A percentile compares a stretch with the other conserved stretches of the same genome.
phyloP scores from a whole-genome alignment of 2,329 filamentous ascomycete genomes.

The Fusarium sp. region DNA sequence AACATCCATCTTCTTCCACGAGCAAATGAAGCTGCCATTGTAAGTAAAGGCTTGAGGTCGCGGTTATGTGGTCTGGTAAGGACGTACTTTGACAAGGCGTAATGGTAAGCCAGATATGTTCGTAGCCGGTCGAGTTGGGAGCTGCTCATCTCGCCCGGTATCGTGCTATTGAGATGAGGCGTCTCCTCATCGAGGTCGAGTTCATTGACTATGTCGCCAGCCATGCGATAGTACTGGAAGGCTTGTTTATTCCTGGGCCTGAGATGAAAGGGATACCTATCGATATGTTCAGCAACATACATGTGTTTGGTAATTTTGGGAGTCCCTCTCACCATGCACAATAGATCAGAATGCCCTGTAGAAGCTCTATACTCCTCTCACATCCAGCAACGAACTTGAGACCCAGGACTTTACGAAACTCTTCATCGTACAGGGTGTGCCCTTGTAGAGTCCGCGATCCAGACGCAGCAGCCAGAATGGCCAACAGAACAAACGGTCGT shows the following conservation, averaged over 20 bases:
- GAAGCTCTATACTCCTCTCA: conserved; percentile 66
- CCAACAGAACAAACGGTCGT: conserved; percentile 64
- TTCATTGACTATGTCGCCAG: conserved; percentile 61
- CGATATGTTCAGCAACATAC: not conserved
- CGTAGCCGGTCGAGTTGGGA: conserved; percentile 57
- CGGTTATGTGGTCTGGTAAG: not conserved
- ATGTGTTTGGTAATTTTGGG: too few relatives aligned
- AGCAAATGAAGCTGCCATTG: conserved; percentile 51
- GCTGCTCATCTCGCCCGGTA: conserved; percentile 9
- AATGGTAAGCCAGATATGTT: conserved; percentile 59
- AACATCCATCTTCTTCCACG: conserved; percentile 52
- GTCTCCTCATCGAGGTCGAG: conserved; percentile 60
- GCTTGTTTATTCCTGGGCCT: conserved; percentile 62
- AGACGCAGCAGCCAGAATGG: conserved; percentile 63
- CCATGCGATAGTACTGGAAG: conserved; percentile 64
- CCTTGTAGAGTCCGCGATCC: conserved; percentile 61
- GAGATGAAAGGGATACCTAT: conserved; percentile 66
- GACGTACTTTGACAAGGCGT: conserved; percentile 55
- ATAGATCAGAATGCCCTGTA: conserved; percentile 68
- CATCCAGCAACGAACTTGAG: conserved; percentile 67
- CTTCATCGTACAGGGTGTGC: conserved; percentile 65
- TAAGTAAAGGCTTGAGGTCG: conserved; percentile 17
- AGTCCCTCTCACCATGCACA: conserved; percentile 61
- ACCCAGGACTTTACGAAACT: conserved; percentile 67
- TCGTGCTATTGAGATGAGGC: conserved; percentile 8